These are phyloP conservation scores for Trichoderma gracile DNA, from an alignment of 2,329 filamentous ascomycete species.

Conservation along the genomic window DNA sequence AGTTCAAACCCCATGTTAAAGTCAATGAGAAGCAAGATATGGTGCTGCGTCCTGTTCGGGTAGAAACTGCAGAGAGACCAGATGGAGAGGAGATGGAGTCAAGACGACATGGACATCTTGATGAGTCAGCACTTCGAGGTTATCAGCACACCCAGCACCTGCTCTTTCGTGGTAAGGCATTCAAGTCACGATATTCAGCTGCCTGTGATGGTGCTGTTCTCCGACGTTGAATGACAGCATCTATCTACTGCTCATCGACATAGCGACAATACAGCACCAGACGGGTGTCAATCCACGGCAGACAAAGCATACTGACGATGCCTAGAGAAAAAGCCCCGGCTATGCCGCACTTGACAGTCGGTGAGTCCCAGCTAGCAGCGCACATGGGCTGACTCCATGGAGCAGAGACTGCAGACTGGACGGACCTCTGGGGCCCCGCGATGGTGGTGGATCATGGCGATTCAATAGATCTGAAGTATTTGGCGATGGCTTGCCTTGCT, in stretches of 20 bases:
- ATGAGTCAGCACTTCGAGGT: slow-evolving; percentile 12
- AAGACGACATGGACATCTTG: background rate
- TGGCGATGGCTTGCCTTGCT: background rate
- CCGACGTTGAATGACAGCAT: background rate
- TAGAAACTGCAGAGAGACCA: too few relatives aligned
- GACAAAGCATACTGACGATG: background rate
- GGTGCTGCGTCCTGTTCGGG: too few relatives aligned
- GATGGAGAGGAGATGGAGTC: too few relatives aligned
- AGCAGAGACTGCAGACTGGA: slow-evolving; percentile 25
- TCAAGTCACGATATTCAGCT: background rate
- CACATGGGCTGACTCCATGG: slow-evolving; percentile 13
- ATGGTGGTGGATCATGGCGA: slow-evolving; percentile 26
- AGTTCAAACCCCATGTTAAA: too few relatives aligned
- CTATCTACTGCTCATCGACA: background rate
- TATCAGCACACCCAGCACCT: background rate
- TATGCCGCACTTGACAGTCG: slow-evolving; percentile 42
- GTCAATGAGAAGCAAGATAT: too few relatives aligned
- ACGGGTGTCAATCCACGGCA: too few relatives aligned
- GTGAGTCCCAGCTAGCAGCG: slow-evolving; percentile 35
- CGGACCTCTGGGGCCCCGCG: slow-evolving; percentile 38
- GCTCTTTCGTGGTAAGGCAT: background rate
- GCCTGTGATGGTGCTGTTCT: background rate
- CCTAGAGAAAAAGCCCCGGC: slow-evolving; percentile 1
- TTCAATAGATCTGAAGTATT: slow-evolving; percentile 11
- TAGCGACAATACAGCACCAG: too few relatives aligned